phyloP scores from a whole-genome alignment of 208 protist species.

The Trypanosoma brucei region DNA sequence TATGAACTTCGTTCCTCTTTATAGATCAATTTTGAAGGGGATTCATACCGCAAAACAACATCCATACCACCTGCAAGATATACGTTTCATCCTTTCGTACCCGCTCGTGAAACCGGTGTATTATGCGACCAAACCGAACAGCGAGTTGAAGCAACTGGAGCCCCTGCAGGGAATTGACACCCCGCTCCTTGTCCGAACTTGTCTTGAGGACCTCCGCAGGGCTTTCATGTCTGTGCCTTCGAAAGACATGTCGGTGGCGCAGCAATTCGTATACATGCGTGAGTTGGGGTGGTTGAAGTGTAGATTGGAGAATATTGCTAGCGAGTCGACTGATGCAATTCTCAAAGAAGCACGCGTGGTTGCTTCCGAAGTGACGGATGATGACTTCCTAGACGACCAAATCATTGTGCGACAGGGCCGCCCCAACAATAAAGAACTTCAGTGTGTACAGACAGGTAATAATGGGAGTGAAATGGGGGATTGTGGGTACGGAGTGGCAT shows the following conservation, averaged over 20 bases:
- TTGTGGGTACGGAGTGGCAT: slow-evolving; percentile 28
- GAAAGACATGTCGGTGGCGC: slow-evolving; percentile 14
- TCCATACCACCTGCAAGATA: slow-evolving; percentile 69
- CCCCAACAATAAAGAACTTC: background rate
- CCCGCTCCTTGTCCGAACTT: slow-evolving; percentile 14
- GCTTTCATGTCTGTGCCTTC: slow-evolving; percentile 7
- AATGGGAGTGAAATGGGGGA: background rate
- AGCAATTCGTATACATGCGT: slow-evolving; percentile 43
- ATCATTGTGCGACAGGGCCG: slow-evolving; percentile 13
- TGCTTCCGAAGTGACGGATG: slow-evolving; percentile 23
- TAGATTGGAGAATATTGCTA: slow-evolving; percentile 37
- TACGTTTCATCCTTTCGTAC: slow-evolving; percentile 74
- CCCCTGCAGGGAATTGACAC: slow-evolving; percentile 12
- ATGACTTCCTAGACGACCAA: slow-evolving; percentile 30
- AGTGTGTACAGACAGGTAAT: slow-evolving; percentile 4
- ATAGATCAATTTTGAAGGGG: slow-evolving; percentile 54
- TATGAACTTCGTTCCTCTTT: slow-evolving; percentile 55
- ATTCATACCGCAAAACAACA: slow-evolving; percentile 36
- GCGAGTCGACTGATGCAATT: slow-evolving; percentile 26
- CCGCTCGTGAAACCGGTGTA: slow-evolving; percentile 23
- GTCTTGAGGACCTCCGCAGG: slow-evolving; percentile 21
- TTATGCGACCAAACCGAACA: background rate
- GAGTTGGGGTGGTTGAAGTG: slow-evolving; percentile 58
- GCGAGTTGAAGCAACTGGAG: background rate
- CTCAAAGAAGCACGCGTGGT: slow-evolving; percentile 36